Evolutionary conservation across 1,284 basidiomycete genomes (phyloP).

Genomic region (Cutaneotrichosporon sp.): DNA sequence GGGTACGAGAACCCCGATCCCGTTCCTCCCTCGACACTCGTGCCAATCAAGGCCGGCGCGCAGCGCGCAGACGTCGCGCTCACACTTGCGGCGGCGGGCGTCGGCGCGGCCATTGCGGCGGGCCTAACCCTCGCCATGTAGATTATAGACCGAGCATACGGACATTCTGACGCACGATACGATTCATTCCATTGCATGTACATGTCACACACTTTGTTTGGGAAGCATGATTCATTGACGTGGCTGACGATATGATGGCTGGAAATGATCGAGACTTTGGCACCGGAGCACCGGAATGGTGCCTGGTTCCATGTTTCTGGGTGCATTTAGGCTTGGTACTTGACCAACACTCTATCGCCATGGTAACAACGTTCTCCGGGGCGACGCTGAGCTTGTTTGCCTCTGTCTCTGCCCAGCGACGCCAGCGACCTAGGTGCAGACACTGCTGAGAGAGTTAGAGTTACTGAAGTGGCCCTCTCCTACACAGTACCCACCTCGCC

Average conservation of each 20-base stretch:
- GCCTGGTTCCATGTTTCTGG: too few species aligned
- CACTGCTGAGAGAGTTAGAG: too few species aligned
- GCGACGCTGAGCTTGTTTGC: too few species aligned
- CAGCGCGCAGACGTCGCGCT: not conserved
- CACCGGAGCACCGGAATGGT: too few species aligned
- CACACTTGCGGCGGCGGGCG: not conserved
- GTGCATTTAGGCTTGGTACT: too few species aligned
- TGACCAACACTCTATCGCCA: too few species aligned
- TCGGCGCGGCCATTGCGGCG: not conserved
- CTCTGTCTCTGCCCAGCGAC: too few species aligned
- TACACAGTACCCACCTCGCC: too few species aligned
- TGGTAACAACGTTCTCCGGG: too few species aligned
- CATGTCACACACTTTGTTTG: not conserved
- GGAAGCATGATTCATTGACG: not conserved
- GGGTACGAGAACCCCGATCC: not conserved
- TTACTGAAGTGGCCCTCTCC: too few species aligned
- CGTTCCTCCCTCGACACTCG: not conserved
- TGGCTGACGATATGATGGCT: not conserved
- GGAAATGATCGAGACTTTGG: too few species aligned
- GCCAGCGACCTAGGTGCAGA: too few species aligned
- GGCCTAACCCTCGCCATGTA: slow-evolving; percentile 1
- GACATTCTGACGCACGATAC: not conserved
- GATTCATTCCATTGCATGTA: not conserved
- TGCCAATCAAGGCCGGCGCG: not conserved
- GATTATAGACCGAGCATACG: not conserved